These are phyloP conservation scores for Phanerochaete carnosa DNA, from an alignment of 768 basidiomycete genomes.

Conservation along the genomic window DNA sequence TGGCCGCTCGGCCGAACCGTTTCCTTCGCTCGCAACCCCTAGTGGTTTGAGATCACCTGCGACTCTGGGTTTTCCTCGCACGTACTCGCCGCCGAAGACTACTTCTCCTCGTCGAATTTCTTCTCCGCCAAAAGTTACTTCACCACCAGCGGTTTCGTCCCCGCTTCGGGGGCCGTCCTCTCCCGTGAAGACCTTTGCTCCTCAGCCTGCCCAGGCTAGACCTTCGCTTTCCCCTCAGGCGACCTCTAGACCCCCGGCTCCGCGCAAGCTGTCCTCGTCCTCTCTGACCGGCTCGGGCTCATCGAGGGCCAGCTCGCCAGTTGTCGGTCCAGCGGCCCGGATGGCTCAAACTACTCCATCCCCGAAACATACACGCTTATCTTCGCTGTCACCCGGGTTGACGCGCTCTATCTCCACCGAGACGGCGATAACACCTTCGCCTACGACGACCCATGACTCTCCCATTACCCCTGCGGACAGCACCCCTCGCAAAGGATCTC, in stretches of 20 bases:
- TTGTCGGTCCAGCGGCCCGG: constrained; percentile 15
- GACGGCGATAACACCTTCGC: constrained; percentile 39
- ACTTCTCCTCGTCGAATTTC: constrained; percentile 11
- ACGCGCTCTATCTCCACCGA: constrained; percentile 45
- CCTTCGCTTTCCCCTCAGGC: constrained; percentile 4
- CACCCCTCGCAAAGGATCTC: constrained; percentile 37
- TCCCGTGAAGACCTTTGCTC: background rate
- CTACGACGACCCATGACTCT: constrained; percentile 49
- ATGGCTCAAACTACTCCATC: constrained; percentile 18
- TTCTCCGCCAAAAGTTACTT: constrained; percentile 17
- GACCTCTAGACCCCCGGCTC: background rate
- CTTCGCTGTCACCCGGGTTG: constrained; percentile 26
- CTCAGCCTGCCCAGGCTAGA: background rate
- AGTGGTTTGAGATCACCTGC: constrained; percentile 25
- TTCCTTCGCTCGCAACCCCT: constrained; percentile 27
- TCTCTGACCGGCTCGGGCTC: constrained; percentile 11
- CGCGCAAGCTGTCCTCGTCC: constrained; percentile 10
- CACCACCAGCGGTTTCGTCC: constrained; percentile 7
- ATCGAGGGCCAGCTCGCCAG: constrained; percentile 19
- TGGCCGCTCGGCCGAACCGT: constrained; percentile 17
- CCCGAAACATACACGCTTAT: constrained; percentile 17
- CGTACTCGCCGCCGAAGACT: constrained; percentile 22
- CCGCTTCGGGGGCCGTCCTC: constrained; percentile 13
- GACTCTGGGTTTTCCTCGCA: constrained; percentile 25
- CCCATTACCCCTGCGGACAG: constrained; percentile 33